These are phyloP conservation scores for Lactarius tabidus DNA, from an alignment of 768 basidiomycete species.

Conservation along the genomic window DNA sequence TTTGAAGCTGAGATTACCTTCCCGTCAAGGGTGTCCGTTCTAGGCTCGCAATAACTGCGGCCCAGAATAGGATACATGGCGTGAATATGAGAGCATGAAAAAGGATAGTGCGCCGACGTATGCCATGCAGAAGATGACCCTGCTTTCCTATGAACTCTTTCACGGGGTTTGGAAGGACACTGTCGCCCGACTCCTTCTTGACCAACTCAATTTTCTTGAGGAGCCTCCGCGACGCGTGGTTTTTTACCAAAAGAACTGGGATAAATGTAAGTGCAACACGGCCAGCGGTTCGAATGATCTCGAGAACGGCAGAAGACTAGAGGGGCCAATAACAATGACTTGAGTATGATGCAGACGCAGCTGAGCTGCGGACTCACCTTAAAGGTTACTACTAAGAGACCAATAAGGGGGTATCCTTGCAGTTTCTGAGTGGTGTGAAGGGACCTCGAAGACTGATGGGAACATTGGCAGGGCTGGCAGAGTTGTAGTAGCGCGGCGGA, in stretches of 20 bases:
- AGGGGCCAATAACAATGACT: neutral
- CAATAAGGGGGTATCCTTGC: conserved; percentile 41
- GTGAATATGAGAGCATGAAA: conserved; percentile 55
- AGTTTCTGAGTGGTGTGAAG: conserved; percentile 43
- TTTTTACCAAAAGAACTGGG: conserved; percentile 62
- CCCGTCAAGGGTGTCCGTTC: conserved; percentile 85
- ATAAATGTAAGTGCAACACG: conserved; percentile 73
- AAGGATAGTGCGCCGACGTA: conserved; percentile 47
- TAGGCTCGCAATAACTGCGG: conserved; percentile 65
- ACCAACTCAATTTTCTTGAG: conserved; percentile 49
- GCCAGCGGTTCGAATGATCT: conserved; percentile 62
- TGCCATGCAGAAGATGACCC: conserved; percentile 42
- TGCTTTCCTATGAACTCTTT: conserved; percentile 49
- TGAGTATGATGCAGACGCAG: conserved; percentile 16
- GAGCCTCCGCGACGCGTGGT: conserved; percentile 45
- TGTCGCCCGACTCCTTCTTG: conserved; percentile 30
- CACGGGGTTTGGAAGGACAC: conserved; percentile 36
- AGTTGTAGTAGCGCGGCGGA: conserved; percentile 15
- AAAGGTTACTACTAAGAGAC: conserved; percentile 58
- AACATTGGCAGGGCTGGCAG: conserved; percentile 1
- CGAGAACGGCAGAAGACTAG: conserved; percentile 71
- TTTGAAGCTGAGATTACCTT: conserved; percentile 44
- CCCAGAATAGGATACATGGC: conserved; percentile 60
- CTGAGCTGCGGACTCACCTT: conserved; percentile 46
- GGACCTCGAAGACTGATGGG: conserved; percentile 8